A percentile compares a stretch with the other conserved stretches of the same genome.
These are phyloP conservation scores for Theobroma grandiflorum DNA, from an alignment of 441 rosid genomes.

Conservation along the genomic window DNA sequence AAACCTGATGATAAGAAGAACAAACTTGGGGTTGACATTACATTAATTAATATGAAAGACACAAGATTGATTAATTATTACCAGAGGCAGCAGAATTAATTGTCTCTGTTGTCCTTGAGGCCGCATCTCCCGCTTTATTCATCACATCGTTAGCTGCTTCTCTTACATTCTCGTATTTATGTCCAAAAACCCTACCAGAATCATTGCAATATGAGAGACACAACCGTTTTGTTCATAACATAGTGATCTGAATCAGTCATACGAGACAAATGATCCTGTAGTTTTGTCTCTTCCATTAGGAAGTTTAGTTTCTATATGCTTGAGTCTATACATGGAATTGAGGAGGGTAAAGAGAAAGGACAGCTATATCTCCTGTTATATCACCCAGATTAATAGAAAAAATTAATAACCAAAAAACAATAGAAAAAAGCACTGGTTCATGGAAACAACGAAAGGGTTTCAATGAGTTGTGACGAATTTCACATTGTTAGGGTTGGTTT, in stretches of 20 bases:
- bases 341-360: neutral
- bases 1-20: neutral
- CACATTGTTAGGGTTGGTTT: no score
- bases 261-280: neutral
- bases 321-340: neutral
- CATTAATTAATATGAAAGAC: neutral
- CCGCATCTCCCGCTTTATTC: conserved; percentile 42
- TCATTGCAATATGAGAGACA: conserved; percentile 14
- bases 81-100: conserved; percentile 43
- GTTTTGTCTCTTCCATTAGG: neutral
- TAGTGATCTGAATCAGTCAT: neutral
- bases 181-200: conserved; percentile 42
- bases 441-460: no score
- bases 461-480: no score
- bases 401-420: no score
- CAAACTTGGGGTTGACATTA: neutral
- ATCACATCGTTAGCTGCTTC: conserved; percentile 33
- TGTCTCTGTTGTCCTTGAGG: conserved; percentile 40
- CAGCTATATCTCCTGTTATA: no score
- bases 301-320: no score
- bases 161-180: conserved; percentile 35
- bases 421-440: no score
- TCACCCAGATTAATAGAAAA: no score
- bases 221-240: neutral
- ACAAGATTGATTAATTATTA: conserved; percentile 13